These are phyloP conservation scores for Cryptosporidium ubiquitum DNA, from an alignment of 169 alveolate species.

Conservation along the genomic window DNA sequence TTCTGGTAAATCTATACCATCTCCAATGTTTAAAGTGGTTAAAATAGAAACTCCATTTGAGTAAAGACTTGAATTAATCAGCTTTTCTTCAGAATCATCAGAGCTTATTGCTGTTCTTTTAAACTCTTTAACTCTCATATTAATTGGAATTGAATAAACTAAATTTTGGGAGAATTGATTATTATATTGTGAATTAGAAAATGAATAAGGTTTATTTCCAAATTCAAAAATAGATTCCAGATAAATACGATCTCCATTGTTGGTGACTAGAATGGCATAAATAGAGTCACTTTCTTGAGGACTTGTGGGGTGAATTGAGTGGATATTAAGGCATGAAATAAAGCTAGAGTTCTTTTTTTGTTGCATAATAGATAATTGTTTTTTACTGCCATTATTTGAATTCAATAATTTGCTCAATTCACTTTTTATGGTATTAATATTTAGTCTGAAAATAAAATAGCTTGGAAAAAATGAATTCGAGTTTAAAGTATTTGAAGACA, in stretches of 20 bases:
- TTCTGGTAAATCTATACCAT: not conserved
- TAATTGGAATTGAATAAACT: not conserved
- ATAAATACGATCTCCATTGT: conserved; percentile 43
- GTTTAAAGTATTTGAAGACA: not conserved
- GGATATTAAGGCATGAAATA: not conserved
- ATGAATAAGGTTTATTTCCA: not conserved
- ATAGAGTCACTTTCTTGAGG: conserved; percentile 62
- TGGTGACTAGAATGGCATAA: conserved; percentile 25
- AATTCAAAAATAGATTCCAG: conserved; percentile 36
- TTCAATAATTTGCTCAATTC: conserved; percentile 12
- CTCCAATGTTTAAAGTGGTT: not conserved
- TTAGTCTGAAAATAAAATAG: conserved; percentile 7
- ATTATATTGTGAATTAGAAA: not conserved
- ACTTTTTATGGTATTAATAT: conserved; percentile 1
- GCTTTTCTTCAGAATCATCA: not conserved
- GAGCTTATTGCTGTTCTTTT: conserved; percentile 1
- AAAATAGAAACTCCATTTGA: conserved; percentile 56
- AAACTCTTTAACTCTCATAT: conserved; percentile 24
- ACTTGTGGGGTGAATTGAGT: conserved; percentile 50
- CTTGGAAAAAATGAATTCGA: not conserved
- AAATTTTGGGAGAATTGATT: not conserved
- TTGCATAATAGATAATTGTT: not conserved
- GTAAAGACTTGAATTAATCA: conserved; percentile 9
- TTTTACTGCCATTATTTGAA: not conserved
- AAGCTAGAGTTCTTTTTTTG: not conserved